Percentiles rank a stretch among this genome's conserved stretches.
Evolutionary conservation across 2,329 filamentous ascomycete species (phyloP).

Genomic region (Aspergillus fructus): DNA sequence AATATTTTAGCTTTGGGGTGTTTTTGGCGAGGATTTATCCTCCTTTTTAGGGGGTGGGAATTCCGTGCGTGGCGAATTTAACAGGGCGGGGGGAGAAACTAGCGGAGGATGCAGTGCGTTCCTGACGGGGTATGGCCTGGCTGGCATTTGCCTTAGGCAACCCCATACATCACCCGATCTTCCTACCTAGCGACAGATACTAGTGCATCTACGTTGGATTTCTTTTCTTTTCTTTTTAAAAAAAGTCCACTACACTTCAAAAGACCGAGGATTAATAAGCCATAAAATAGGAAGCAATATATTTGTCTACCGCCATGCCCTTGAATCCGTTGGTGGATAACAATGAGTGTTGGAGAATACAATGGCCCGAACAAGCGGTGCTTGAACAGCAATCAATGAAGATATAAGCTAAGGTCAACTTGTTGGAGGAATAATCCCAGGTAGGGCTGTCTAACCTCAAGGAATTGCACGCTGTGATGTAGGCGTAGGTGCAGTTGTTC

Average conservation of each 20-base stretch:
- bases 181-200: background rate
- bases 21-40: background rate
- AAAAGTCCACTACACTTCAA: background rate
- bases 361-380: background rate
- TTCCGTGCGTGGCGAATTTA: slow-evolving; percentile 12
- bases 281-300: background rate
- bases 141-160: background rate
- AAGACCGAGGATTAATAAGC: background rate
- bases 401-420: background rate
- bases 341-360: background rate
- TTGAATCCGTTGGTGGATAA: background rate
- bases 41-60: slow-evolving; percentile 2
- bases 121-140: background rate
- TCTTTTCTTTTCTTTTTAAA: no score
- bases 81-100: slow-evolving; percentile 1
- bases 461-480: background rate
- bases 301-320: background rate
- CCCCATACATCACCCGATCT: background rate
- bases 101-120: slow-evolving; percentile 1
- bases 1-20: background rate
- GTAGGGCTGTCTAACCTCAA: background rate
- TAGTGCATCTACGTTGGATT: background rate
- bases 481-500: background rate
- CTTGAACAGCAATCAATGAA: background rate
- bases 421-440: background rate